phyloP scores from a whole-genome alignment of 148 eudicot species.

The Rhododendron ferrugineum region DNA sequence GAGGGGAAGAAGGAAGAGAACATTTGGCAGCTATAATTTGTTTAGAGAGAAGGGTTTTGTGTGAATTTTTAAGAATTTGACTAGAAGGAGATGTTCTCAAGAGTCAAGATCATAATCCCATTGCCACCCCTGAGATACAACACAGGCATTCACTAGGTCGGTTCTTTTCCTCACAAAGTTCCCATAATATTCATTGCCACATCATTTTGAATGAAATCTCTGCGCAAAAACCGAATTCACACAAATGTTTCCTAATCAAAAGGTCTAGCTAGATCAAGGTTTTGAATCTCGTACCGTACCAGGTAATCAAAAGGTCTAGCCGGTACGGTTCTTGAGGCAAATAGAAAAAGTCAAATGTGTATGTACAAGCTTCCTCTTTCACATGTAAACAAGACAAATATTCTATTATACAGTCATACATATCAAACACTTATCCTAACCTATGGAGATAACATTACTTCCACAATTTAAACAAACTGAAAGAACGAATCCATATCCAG shows the following conservation, averaged over 20 bases:
- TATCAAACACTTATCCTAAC: background rate
- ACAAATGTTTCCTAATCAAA: background rate
- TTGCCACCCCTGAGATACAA: background rate
- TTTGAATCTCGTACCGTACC: too few species aligned
- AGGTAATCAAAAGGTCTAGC: background rate
- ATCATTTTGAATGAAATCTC: background rate
- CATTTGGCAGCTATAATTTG: too few species aligned
- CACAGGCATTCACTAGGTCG: background rate
- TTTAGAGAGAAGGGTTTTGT: too few species aligned
- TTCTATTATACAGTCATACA: background rate
- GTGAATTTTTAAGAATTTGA: too few species aligned
- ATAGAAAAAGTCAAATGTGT: background rate
- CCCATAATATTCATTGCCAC: background rate
- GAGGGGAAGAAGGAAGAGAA: background rate
- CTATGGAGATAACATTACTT: background rate
- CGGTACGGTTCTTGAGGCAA: too few species aligned
- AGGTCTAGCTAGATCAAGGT: too few species aligned
- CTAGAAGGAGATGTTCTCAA: too few species aligned
- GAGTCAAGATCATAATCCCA: background rate
- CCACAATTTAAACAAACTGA: background rate
- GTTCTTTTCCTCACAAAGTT: background rate
- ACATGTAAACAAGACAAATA: background rate
- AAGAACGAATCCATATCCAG: background rate
- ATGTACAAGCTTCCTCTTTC: background rate
- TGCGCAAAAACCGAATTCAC: background rate